Evolutionary conservation across 2,329 filamentous ascomycete genomes (phyloP), one percentile per base, ranked within the genome.

Genomic region (Cercospora janseana): DNA sequence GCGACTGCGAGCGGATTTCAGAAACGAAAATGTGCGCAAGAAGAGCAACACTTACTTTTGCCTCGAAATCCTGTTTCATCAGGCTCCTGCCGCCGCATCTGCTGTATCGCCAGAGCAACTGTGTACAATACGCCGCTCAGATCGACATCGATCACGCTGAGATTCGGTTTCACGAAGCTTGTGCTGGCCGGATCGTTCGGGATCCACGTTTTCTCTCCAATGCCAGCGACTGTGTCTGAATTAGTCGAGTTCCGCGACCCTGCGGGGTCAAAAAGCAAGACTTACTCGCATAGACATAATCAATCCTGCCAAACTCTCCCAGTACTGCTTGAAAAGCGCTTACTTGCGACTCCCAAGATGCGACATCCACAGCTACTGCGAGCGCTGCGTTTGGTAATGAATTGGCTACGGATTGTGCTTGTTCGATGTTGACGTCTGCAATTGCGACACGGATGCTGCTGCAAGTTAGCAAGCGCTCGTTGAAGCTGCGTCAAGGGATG

Each of bases 371-470:
- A 32, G 63, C 46, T 13, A 64, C 55, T 20, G 61, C 64, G 21
- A 63, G 46, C 2, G 46, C 32, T 2, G 10, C 12, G 9, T 38
- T 43, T 28, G 62, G 59, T 28, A 66, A 54, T 4, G 46, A 13
- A 12, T 46, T 27, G n/a, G 62, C 64, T 4, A 66, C 52, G n/a
- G 56, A 15, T 49, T 65, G 24, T 6, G 66, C 62, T 6, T 53
- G 57, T 16, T 51, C 7, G n/a, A 64, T 48, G 51, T 70, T 62
- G 24, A 56, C 54, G 50, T 73, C 70, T 23, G 79, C 69, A 2
- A 78, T 75, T 49, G 74, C 75, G 27, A 81, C 75, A 29, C 73
- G 70, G 53, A 79, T 74, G 9, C 73, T 75, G 35, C 13, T 21
- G 20, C 20, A 27, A 13, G 10, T 13, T 26, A 13, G 15, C 21